Evolutionary conservation across 345 rosid species (phyloP).

Genomic region (Gynandropsis gynandra): DNA sequence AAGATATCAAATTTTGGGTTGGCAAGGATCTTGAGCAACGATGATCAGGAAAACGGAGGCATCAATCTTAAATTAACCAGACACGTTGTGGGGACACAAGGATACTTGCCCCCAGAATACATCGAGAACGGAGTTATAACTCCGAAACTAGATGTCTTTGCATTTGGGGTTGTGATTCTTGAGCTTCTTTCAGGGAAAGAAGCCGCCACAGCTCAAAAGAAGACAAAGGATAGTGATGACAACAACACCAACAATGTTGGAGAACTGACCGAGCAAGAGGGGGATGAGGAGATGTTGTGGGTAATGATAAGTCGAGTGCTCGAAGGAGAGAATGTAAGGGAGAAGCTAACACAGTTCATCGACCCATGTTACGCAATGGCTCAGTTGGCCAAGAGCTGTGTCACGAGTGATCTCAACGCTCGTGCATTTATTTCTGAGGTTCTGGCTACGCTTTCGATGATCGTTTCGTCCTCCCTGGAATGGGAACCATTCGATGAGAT

Average conservation of each 20-base stretch:
- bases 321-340: conserved; percentile 66
- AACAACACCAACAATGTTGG: too few species aligned
- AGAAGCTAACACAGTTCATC: conserved; percentile 47
- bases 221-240: background rate
- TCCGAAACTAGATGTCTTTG: conserved; percentile 72
- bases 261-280: conserved; percentile 9
- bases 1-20: conserved; percentile 71
- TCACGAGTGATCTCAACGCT: conserved; percentile 49
- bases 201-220: conserved; percentile 40
- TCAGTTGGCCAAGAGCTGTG: conserved; percentile 59
- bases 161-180: conserved; percentile 72
- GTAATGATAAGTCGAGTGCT: conserved; percentile 44
- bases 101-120: conserved; percentile 89
- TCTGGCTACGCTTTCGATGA: conserved; percentile 50
- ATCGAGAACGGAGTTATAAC: conserved; percentile 83
- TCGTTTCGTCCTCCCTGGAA: conserved; percentile 59
- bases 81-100: conserved; percentile 79
- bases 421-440: conserved; percentile 55
- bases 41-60: conserved; percentile 31
- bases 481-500: conserved; percentile 87
- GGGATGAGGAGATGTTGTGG: conserved; percentile 41
- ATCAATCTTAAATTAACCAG: conserved; percentile 59
- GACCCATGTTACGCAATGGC: conserved; percentile 70
- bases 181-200: conserved; percentile 77
- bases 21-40: conserved; percentile 49